Evolutionary conservation across 1,284 basidiomycete genomes (phyloP).

Genomic region (Pascua sp.): DNA sequence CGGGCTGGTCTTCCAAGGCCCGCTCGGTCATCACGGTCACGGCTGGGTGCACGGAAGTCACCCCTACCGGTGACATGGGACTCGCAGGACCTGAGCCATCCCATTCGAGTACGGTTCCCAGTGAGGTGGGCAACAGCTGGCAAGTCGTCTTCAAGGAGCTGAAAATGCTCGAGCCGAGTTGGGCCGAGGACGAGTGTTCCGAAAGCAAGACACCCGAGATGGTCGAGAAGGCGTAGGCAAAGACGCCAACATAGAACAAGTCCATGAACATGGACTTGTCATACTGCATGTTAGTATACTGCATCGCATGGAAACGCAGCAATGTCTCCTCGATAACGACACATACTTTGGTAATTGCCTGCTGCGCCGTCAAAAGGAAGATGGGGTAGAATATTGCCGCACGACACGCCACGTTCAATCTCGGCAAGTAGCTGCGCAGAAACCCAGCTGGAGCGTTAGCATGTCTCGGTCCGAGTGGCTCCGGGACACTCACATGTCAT

Average conservation of each 20-base stretch:
- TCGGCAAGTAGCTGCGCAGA: constrained; percentile 35
- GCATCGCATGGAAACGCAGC: background rate
- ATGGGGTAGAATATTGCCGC: constrained; percentile 47
- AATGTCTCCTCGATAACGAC: background rate
- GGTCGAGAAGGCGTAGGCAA: constrained; percentile 39
- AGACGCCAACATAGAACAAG: constrained; percentile 41
- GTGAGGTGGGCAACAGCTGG: constrained; percentile 32
- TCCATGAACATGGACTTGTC: constrained; percentile 28
- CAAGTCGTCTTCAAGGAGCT: constrained; percentile 22
- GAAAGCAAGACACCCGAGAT: constrained; percentile 29
- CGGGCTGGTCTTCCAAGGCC: background rate
- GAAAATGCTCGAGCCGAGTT: constrained; percentile 25
- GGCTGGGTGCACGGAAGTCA: too few relatives aligned
- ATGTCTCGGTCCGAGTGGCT: too few relatives aligned
- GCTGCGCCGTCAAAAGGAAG: constrained; percentile 39
- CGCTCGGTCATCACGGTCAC: background rate
- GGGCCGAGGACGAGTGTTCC: constrained; percentile 25
- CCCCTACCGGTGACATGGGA: too few relatives aligned
- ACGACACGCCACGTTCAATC: constrained; percentile 40
- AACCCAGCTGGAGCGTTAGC: constrained; percentile 32
- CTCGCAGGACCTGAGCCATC: too few relatives aligned
- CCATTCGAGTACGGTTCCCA: constrained; percentile 25
- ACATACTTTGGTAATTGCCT: constrained; percentile 30
- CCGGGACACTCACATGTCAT: constrained; percentile 30
- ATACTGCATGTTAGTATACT: background rate